These are phyloP conservation scores for Microstegium vimineum DNA, from an alignment of 176 grass and related monocot species.

Conservation along the genomic window DNA sequence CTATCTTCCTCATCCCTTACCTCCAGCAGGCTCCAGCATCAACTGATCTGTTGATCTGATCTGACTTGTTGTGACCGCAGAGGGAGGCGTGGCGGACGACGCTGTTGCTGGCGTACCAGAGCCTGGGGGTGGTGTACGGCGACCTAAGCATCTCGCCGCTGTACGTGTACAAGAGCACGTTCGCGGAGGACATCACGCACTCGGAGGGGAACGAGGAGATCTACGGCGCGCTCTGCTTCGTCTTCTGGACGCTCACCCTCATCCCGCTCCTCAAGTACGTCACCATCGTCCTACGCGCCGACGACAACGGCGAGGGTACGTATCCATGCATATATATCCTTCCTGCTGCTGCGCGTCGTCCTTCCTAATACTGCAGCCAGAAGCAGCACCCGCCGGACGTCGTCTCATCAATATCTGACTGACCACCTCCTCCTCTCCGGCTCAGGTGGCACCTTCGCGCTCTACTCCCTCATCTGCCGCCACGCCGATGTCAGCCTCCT, in stretches of 20 bases:
- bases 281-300: slow-evolving; percentile 86
- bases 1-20: too few relatives aligned
- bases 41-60: too few relatives aligned
- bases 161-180: slow-evolving; percentile 99
- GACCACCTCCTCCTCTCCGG: too few relatives aligned
- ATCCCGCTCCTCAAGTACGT: slow-evolving; percentile 97
- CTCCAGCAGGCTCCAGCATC: too few relatives aligned
- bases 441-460: slow-evolving; percentile 63
- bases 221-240: slow-evolving; percentile 82
- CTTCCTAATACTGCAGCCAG: too few relatives aligned
- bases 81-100: slow-evolving; percentile 71
- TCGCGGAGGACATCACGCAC: slow-evolving; percentile 95
- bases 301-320: slow-evolving; percentile 83
- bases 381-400: too few relatives aligned
- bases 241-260: slow-evolving; percentile 96
- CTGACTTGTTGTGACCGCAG: too few relatives aligned
- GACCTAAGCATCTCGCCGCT: slow-evolving; percentile 94
- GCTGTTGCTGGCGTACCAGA: slow-evolving; percentile 92
- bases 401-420: too few relatives aligned
- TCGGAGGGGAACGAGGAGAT: slow-evolving; percentile 92
- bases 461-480: slow-evolving; percentile 95
- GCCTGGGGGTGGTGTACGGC: slow-evolving; percentile 89
- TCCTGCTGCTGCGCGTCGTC: too few relatives aligned
- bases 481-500: slow-evolving; percentile 94
- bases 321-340: too few relatives aligned